phyloP scores from a whole-genome alignment of 108 stramenopile genomes.

The Ochromonas danica region DNA sequence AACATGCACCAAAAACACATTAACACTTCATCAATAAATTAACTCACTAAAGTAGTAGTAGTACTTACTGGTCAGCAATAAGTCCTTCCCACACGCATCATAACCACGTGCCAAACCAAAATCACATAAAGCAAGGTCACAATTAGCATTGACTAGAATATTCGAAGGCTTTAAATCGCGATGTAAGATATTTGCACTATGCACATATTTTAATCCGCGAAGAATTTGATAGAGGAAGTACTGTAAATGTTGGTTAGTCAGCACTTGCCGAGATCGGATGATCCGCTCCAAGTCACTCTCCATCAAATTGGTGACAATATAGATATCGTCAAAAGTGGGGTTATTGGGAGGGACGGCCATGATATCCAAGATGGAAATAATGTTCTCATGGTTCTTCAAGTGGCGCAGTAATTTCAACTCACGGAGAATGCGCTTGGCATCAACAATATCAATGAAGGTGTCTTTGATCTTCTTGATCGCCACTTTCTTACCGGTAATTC shows the following conservation, averaged over 20 bases:
- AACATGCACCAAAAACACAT: too few species aligned
- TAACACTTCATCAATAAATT: too few species aligned
- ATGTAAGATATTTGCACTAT: constrained; percentile 57
- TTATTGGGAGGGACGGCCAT: constrained; percentile 65
- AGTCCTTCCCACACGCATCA: constrained; percentile 40
- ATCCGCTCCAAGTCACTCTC: constrained; percentile 61
- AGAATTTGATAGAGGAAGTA: constrained; percentile 66
- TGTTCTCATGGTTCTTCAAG: constrained; percentile 78
- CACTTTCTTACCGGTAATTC: constrained; percentile 60
- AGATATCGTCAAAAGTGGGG: constrained; percentile 74
- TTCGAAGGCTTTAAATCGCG: constrained; percentile 76
- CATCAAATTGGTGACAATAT: constrained; percentile 66
- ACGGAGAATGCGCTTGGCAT: constrained; percentile 65
- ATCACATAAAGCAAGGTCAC: constrained; percentile 66
- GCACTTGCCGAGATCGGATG: constrained; percentile 50
- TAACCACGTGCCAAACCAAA: constrained; percentile 61
- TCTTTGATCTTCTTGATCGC: constrained; percentile 67
- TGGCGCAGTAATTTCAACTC: constrained; percentile 81
- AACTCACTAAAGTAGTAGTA: too few species aligned
- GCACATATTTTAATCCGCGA: constrained; percentile 64
- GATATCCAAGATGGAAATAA: constrained; percentile 62
- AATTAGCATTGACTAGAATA: constrained; percentile 83
- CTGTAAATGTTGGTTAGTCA: constrained; percentile 62
- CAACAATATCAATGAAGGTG: constrained; percentile 60
- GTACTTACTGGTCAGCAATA: constrained; percentile 42